Base-by-base conservation (phyloP, 2,329 filamentous ascomycete genomes). In the Stylonectria norvegica region DNA sequence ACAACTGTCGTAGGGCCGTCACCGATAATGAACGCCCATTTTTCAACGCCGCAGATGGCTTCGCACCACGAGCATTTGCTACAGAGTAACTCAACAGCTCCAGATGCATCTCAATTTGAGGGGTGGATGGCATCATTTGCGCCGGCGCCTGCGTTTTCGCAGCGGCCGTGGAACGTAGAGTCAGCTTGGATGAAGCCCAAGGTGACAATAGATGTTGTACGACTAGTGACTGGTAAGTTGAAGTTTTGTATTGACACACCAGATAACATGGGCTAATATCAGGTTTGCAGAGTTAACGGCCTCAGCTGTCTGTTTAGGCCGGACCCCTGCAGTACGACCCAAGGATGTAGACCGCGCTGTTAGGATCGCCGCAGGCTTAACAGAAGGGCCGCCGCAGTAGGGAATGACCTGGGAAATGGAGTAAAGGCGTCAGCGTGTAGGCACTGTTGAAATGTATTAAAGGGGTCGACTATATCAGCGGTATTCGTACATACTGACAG, bases 291-390 rank as follows among this genome's bases (percentile, higher is more conserved):
- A 70, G 55, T 47, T 71, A 32, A 56, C 59, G 1, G 40, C 43
- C 3, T 56, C 43, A 11, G 60, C 65, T 12, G 59, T 70, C 5
- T 71, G 67, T 28, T 47, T 71, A 6, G 68, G 67, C 7, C 56
- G 64, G 5, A 59, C 58, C 2, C 67, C 68, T 0, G 68, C 65
- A 0, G 43, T 70, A 8, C 60, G 67, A 5, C 63, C 64, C 1
- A 63, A 56, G 27, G 66, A 71, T 30, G 49, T 71, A 2, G 50
- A 66, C 34, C 48, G 35, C 12, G 61, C 65, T 7, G 50, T 66
- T 28, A 58, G 56, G 45, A 20, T 56, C 23, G 55, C 60, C 2
- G 49, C 55, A 1, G 57, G 59, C 4, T 18, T 48, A 19, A 11
- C 15, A 16, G 6, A 30, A 14, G 22, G 22, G 12, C 12, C 22